These are phyloP conservation scores for Stephania yunnanensis DNA, from an alignment of 164 flowering plant species.

Conservation along the genomic window DNA sequence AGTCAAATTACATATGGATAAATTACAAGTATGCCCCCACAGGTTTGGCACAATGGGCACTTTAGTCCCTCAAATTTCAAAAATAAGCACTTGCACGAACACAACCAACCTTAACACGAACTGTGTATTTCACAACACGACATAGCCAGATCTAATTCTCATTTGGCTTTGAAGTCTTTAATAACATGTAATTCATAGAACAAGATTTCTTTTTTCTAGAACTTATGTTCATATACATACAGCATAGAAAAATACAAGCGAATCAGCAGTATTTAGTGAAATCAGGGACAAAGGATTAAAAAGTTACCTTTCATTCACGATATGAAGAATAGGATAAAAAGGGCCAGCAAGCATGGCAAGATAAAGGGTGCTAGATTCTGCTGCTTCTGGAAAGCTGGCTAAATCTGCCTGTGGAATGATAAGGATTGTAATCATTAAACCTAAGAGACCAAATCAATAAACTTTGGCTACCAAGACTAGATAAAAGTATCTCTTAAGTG, in stretches of 20 bases:
- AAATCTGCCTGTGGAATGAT: constrained; percentile 60
- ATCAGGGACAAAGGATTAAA: neutral
- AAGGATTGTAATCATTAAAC: constrained; percentile 11
- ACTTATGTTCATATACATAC: neutral
- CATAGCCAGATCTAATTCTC: no score
- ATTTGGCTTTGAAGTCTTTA: no score
- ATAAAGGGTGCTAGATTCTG: constrained; percentile 60
- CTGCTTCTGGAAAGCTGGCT: constrained; percentile 48
- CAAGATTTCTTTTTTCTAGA: no score
- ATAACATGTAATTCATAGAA: no score
- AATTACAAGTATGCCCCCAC: no score
- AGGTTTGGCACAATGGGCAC: neutral
- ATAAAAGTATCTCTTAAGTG: constrained; percentile 8
- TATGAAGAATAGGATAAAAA: constrained; percentile 72
- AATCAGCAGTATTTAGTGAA: neutral
- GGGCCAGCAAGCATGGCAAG: constrained; percentile 95
- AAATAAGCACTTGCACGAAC: neutral
- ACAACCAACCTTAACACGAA: neutral
- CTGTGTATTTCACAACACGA: no score
- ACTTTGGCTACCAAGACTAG: neutral
- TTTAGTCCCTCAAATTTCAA: neutral
- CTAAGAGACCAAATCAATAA: neutral
- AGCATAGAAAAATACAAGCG: neutral
- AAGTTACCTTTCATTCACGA: constrained; percentile 69
- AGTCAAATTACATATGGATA: no score